Evolutionary conservation across 176 grass and related monocot genomes (phyloP).

Genomic region (Zoysia pacifica): DNA sequence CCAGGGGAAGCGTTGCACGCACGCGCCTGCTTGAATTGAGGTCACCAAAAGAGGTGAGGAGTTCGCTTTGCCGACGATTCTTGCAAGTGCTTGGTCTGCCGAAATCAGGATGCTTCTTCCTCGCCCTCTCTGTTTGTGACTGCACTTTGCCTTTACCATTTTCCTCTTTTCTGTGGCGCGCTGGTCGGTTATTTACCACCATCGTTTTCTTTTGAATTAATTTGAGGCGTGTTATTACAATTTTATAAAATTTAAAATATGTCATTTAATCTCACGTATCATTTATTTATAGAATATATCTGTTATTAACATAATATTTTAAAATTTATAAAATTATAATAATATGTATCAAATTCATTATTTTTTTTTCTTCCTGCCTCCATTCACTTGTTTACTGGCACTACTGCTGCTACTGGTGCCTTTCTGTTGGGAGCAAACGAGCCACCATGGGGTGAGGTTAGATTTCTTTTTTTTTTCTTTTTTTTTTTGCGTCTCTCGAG

Average conservation of each 20-base stretch:
- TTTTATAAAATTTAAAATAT: no score
- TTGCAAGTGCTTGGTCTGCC: not conserved
- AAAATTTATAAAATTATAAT: no score
- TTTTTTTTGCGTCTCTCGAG: not conserved
- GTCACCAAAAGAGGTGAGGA: not conserved
- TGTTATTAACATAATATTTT: no score
- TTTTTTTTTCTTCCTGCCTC: not conserved
- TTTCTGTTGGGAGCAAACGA: not conserved
- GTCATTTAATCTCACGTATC: no score
- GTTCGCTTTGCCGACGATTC: not conserved
- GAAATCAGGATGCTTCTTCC: not conserved
- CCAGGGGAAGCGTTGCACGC: not conserved
- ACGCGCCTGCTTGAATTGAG: not conserved
- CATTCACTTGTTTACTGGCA: not conserved
- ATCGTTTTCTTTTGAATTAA: not conserved
- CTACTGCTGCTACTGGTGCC: not conserved
- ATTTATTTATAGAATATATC: no score
- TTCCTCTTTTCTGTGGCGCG: slow-evolving; percentile 21
- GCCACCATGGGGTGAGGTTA: slow-evolving; percentile 11
- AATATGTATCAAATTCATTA: no score
- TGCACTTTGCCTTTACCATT: not conserved
- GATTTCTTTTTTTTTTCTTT: not conserved
- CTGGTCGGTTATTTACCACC: not conserved
- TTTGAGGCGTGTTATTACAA: no score
- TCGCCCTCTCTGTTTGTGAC: not conserved